Evolutionary conservation across 2,329 filamentous ascomycete genomes (phyloP).

Genomic region (Alternaria sp.): DNA sequence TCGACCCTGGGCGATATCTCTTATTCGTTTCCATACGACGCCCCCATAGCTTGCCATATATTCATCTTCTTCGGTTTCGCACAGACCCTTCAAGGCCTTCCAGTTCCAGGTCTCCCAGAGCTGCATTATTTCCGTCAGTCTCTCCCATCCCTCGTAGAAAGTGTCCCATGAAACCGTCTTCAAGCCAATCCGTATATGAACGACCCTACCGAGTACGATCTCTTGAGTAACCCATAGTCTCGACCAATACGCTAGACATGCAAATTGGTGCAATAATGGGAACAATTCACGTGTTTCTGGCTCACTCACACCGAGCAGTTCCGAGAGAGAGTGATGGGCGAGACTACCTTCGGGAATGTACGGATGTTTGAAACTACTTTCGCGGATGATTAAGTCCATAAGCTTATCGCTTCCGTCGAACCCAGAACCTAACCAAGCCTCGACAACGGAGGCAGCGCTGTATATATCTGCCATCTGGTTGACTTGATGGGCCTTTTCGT

Average conservation of each 20-base stretch:
- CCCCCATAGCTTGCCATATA: no score
- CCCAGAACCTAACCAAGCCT: neutral
- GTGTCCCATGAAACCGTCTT: neutral
- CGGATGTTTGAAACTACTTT: no score
- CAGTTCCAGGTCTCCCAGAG: no score
- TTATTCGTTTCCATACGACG: no score
- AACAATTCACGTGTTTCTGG: accelerated
- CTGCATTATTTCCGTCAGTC: no score
- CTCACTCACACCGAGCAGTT: neutral
- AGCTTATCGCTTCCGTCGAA: neutral
- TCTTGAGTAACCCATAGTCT: neutral
- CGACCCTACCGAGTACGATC: neutral
- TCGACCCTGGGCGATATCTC: no score
- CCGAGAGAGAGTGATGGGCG: accelerated
- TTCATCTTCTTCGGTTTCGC: no score
- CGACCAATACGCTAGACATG: neutral
- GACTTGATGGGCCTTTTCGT: neutral
- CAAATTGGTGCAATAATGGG: accelerated
- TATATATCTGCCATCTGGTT: neutral
- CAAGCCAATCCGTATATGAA: neutral
- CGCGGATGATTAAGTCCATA: neutral
- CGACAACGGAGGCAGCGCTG: accelerated
- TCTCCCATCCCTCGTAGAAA: neutral
- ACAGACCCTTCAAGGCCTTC: no score
- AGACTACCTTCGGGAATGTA: accelerated